Base-by-base conservation (phyloP, 176 grass and related monocot genomes). In the Pontederia crassipes region DNA sequence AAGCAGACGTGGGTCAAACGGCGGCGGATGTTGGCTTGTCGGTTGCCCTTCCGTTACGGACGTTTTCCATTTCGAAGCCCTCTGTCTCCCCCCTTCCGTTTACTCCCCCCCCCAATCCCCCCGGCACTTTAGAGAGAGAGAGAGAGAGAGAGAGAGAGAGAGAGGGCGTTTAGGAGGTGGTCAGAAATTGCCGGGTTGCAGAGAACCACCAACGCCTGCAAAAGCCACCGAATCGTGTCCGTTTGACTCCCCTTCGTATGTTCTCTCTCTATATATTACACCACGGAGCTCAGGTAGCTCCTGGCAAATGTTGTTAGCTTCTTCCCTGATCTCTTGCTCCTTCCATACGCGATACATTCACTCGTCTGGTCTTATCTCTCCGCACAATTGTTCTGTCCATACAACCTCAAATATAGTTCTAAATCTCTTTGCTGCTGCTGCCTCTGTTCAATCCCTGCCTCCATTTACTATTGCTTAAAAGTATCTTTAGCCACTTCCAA, bases 21-120 rank as follows among this genome's bases (percentile, higher is more conserved):
- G 76, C 85, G 85, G 80, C 80, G 68, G 72, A 28, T 88, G 85
- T 83, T 76, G 72, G 80, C 28, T 20, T 79, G 79, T 79, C 77
- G 70, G 77, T 59, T 59, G 63, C 13, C 10, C 66, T 55, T 74
- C 52, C 84, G 66, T 82, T 62, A 80, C 68, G 72, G 67, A 65
- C 66, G 72, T 75, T 82, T 62, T 49, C 50, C 72, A 51, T 48
- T 54, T 52, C 64, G 61, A 61, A 48, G 35, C 52, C 61, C 74
- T 71, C 64, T 68, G 20, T 66, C 48, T 77, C 50, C 45, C 69
- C 64, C 47, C 53, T 35, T 45, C 49, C 50, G 55, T 81, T 70
- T 57, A 47, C 45, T 61, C 40, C 45, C 52, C 61, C 28, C 83
- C 52, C 71, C 10, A 28, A 17, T 16, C 20, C 28, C 15, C 5